Conservation (phyloP, 1,284 basidiomycete species). For the Singerocomus inundabilis region DNA sequence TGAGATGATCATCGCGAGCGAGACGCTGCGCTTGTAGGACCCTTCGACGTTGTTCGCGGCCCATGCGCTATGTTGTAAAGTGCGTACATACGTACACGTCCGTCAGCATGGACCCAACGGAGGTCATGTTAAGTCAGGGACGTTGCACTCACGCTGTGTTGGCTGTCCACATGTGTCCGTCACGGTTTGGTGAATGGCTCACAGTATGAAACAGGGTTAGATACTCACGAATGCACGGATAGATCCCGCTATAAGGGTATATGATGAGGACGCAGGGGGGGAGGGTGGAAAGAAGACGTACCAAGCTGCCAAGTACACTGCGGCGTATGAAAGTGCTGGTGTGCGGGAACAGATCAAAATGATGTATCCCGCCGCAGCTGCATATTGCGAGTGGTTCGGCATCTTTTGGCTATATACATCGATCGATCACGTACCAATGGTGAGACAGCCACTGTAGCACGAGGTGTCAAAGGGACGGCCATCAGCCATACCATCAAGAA, state of each 20-base stretch:
- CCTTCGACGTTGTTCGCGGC: conserved; percentile 73
- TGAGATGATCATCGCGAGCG: conserved; percentile 67
- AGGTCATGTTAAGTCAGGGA: not conserved
- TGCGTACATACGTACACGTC: conserved; percentile 1
- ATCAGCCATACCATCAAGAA: not conserved
- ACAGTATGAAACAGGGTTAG: not conserved
- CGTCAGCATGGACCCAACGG: conserved; percentile 3
- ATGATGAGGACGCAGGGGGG: conserved; percentile 7
- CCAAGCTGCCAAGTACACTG: conserved; percentile 68
- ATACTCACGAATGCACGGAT: conserved; percentile 62
- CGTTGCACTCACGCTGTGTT: conserved; percentile 54
- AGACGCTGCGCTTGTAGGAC: conserved; percentile 72
- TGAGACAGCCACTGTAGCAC: conserved; percentile 33
- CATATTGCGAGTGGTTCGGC: conserved; percentile 5
- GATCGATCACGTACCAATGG: conserved; percentile 36
- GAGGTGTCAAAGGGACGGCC: not conserved
- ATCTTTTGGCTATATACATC: not conserved
- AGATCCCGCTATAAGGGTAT: conserved; percentile 53
- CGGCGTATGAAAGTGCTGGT: conserved; percentile 66
- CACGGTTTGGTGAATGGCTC: not conserved
- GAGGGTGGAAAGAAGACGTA: conserved; percentile 20
- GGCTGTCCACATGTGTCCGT: conserved; percentile 36
- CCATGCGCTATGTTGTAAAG: conserved; percentile 52
- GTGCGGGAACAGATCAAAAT: conserved; percentile 63
- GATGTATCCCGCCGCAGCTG: conserved; percentile 60